Base-by-base conservation (phyloP, 2,329 filamentous ascomycete genomes). In the Neofusicoccum ribis region DNA sequence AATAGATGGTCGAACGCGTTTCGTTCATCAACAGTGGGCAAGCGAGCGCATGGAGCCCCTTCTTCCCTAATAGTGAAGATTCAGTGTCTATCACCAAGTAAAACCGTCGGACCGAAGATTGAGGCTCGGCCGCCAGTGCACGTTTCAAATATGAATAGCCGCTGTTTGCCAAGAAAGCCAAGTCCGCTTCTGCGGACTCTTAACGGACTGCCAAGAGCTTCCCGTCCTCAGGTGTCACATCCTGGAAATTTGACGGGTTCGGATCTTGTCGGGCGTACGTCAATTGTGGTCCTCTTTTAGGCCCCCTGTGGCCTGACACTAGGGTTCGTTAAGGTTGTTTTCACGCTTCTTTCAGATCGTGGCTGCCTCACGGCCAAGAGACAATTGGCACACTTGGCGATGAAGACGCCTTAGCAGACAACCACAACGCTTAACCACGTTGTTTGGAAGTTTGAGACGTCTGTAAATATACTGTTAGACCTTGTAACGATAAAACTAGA, bases 321-420 rank as follows among this genome's bases (percentile, higher is more conserved):
- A 9, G 58, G 58, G 15, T n/a, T 36, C n/a, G 44, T 49, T 61
- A 61, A 50, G 58, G 58, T 49, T 49, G 58, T 49, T 49, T 61
- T 49, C 43, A 61, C 34, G 58, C 43, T 61, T 61, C 43, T 49
- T 31, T 23, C 20, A n/a, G 27, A 39, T 34, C 52, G 6, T 44
- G 39, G 14, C 17, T 5, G 34, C 51, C 51, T 54, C 37, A 15
- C 15, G n/a, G 37, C 14, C 43, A 17, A 11, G 31, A 46, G 20
- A 34, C 15, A 27, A 49, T 61, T 49, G 34, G 58, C 58, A 49
- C 15, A 17, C n/a, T 39, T 20, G 58, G 43, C 58, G 20, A 41
- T 27, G 17, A 37, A n/a, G 49, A 37, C 44, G 39, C 34, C 43
- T 41, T 43, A 12, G 11, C 52, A 39, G 3, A 41, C n/a, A 7